Evolutionary conservation across 1,284 basidiomycete species (phyloP).

Genomic region (Ceratobasidium sp.): DNA sequence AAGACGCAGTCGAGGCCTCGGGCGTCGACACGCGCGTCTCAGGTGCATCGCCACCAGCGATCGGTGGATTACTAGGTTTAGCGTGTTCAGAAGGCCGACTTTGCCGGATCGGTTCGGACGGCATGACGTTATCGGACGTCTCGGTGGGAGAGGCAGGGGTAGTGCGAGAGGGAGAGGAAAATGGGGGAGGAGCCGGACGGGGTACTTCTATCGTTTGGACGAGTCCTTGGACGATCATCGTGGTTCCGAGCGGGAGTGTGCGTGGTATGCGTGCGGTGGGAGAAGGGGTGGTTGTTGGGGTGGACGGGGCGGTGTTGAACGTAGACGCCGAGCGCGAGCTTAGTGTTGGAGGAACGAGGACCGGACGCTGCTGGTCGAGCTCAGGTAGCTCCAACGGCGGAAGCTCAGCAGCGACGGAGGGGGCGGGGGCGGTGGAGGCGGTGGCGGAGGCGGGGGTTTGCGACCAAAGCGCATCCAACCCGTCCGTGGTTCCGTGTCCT

Average conservation of each 20-base stretch:
- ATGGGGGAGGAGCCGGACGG: conserved; percentile 53
- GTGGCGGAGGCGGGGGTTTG: conserved; percentile 19
- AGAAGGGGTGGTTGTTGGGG: conserved; percentile 1
- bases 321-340: not conserved
- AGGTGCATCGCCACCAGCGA: conserved; percentile 7
- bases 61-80: conserved; percentile 2
- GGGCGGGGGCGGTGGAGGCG: conserved; percentile 30
- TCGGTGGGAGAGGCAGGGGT: conserved; percentile 1
- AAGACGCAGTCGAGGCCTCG: not conserved
- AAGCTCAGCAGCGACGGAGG: conserved; percentile 43
- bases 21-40: not conserved
- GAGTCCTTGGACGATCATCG: conserved; percentile 51
- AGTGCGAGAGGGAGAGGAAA: not conserved
- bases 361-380: conserved; percentile 34
- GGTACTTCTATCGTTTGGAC: conserved; percentile 54
- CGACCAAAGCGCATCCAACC: conserved; percentile 1
- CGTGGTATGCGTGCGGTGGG: conserved; percentile 32
- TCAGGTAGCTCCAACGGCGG: conserved; percentile 32
- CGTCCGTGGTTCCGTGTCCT: not conserved
- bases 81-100: conserved; percentile 1
- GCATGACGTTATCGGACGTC: conserved; percentile 7
- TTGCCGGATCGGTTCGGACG: conserved; percentile 9
- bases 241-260: conserved; percentile 49
- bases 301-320: conserved; percentile 7
- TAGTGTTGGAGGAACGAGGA: not conserved